Evolutionary conservation across 2,329 filamentous ascomycete genomes (phyloP), one percentile per base, ranked within the genome.

Genomic region (Pseudocercospora fuligena): DNA sequence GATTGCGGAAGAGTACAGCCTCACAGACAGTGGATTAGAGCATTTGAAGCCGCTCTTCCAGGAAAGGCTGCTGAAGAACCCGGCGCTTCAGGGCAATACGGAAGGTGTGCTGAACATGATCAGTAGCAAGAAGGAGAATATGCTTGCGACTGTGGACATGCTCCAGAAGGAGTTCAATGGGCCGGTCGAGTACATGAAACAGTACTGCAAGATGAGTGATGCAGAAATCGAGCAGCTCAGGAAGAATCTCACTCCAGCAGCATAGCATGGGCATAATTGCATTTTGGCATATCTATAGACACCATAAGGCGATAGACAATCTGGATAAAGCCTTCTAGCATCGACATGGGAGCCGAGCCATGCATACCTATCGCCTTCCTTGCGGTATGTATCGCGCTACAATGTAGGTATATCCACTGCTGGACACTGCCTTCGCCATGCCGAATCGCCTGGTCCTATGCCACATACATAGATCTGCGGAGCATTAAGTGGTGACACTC

Each of bases 1-100:
- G 3, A 84, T 92, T n/a, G 89, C 89, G 0, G 78, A 84, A 9
- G 91, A 94, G 76, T 94, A 93, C 76, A 81, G 84, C 16, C 80
- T 92, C 9, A 92, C 89, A 0, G 87, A 91, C 60, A 72, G 82
- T 1, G 90, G 90, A 0, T 79, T 92, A 7, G 80, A 72, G 11
- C 72, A 77, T 40, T 66, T 80, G 16, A 77, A 79, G 57, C 80
- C 81, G 3, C 74, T 82, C 36, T 84, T 88, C 68, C 84, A 85
- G 23, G 81, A 83, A 56, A 76, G 82, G 43, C 80, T 91, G 53
- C 78, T 86, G 69, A 79, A 82, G 62, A 82, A 85, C 58, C 84
- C 84, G 0, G 81, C 82, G 8, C 78, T 90, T 63, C 77, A 77
- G 59, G 83, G 80, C 3, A 80, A 88, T 67, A 65, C 69, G 67